Evolutionary conservation across 768 basidiomycete species (phyloP), one percentile per base, ranked within the genome.

Genomic region (Naganishia kalamii): DNA sequence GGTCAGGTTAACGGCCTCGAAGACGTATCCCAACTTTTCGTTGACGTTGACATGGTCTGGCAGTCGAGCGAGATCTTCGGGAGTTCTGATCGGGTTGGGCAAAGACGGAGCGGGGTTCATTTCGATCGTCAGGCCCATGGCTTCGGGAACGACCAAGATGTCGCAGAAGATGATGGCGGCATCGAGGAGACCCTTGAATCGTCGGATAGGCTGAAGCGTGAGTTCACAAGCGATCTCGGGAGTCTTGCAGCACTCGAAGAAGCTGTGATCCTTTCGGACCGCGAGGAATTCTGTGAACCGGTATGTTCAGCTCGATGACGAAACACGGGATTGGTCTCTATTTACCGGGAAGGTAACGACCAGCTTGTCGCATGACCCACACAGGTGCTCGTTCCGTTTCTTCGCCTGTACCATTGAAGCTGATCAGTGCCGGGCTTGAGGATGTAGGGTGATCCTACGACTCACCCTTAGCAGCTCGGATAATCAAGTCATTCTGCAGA

Each of bases 141-240:
- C 96, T 75, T 98, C 93, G 0, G 96, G 96, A 63, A 99, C 82
- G 77, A 99, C 93, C 69, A 99, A 87, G 80, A 98, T 99, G 77
- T 98, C 96, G 71, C 87, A 89, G 82, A 99, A 99, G 79, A 98
- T 97, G 80, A 98, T 98, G 62, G 92, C 85, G 11, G 94, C 94
- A 79, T 98, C 96, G 72, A 99, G 78, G 37, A 93, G 83, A 48
- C 87, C 90, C 1, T 85, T 76, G 79, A 89, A 98, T 48, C 92
- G 86, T 54, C 87, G 85, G 72, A 98, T 90, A 57, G 96, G 96
- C 77, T 98, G 96, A 21, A 97, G 79, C 15, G 96, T 98, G 72
- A 99, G 82, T 74, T 91, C 85, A 43, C 84, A 87, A 23, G 94
- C 93, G 61, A 98, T 84, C 12, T 82, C 82, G n/a, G 96, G 94